Evolutionary conservation across 2,329 filamentous ascomycete species (phyloP).

Genomic region (Lanzia echinophila): DNA sequence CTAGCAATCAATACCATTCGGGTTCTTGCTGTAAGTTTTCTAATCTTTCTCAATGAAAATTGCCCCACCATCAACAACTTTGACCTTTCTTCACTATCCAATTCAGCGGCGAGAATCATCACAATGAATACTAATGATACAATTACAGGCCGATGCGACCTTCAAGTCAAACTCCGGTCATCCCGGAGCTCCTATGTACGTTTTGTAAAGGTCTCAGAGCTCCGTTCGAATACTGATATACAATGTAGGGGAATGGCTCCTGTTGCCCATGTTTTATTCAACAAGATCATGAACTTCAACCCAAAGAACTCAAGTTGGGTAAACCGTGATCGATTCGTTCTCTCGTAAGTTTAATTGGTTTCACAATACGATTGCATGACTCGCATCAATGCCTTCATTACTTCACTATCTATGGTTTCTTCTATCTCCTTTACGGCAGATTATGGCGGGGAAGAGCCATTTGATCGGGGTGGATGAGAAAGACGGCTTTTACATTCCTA

Average conservation of each 20-base stretch:
- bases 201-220: no score
- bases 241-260: constrained; percentile 71
- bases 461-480: no score
- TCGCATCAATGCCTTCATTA: neutral
- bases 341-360: constrained; percentile 67
- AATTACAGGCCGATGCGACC: constrained; percentile 86
- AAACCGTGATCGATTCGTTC: constrained; percentile 97
- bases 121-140: constrained; percentile 14
- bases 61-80: constrained; percentile 32
- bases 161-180: constrained; percentile 94
- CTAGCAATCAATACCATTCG: constrained; percentile 98
- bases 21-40: constrained; percentile 75
- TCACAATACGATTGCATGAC: neutral
- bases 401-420: neutral
- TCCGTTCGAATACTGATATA: neutral
- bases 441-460: no score
- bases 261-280: constrained; percentile 92
- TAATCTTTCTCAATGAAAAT: constrained; percentile 14
- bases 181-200: constrained; percentile 94
- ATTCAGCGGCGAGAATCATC: constrained; percentile 4
- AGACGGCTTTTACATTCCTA: neutral
- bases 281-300: constrained; percentile 99
- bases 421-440: no score
- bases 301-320: constrained; percentile 97
- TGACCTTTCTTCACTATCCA: constrained; percentile 24